Evolutionary conservation across 2,329 filamentous ascomycete genomes (phyloP), one percentile per base, ranked within the genome.

Genomic region (Pseudogymnoascus sp.): DNA sequence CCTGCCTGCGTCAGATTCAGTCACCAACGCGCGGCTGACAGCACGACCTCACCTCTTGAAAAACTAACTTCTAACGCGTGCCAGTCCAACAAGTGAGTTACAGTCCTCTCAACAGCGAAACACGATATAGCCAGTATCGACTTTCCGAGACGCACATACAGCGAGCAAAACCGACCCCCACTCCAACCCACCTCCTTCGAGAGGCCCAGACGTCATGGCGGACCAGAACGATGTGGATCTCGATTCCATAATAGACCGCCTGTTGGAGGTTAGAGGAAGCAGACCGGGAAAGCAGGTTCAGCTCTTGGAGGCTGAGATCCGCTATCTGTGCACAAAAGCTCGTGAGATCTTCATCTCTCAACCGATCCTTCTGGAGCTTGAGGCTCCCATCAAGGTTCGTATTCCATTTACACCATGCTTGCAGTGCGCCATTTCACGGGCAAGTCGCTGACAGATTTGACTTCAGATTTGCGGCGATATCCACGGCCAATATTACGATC

Each of bases 311-410:
- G 88, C 91, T 67, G 95, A 98, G 81, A 99, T 99, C 72, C 90
- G 93, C 76, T 96, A 87, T 79, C 86, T 99, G 70, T 99, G 95
- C 86, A 97, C 93, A 77, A 98, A 98, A 83, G 93, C 93, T 68
- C 90, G 95, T 70, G 95, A 99, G 83, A 98, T 99, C 74, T 98
- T 99, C 83, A 98, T 99, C 79, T 97, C 93, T 68, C 95, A 99
- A 82, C 95, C 95, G 70, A 98, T 98, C 75, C 83, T 99, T 71
- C 87, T 99, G 70, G 95, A 99, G 82, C 86, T 99, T 61, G 95
- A 98, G 80, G 95, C 95, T 75, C 95, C 95, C 67, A 98, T 99
- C 80, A 99, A 99, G 92, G 93, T 96, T 83, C 73, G 83, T 76
- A 67, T 61, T 28, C 5, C 25, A 36, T 43, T 36, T 21, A 13